Percentiles rank a stretch among this genome's conserved stretches.
Conservation (phyloP, 192 early-diverging fungal genomes). For the Lobulomyces angularis region DNA sequence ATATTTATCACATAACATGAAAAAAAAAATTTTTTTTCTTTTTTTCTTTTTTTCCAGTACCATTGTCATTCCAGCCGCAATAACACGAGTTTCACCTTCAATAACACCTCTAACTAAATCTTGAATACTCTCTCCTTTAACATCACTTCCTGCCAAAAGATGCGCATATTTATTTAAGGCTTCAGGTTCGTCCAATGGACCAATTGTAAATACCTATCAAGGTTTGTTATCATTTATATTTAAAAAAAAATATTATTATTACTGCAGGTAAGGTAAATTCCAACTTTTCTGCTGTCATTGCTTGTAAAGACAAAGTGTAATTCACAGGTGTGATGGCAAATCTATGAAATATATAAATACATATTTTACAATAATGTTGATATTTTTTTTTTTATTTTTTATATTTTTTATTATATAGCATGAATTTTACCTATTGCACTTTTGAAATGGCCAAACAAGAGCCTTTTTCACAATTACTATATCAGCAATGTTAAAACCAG, state of each 20-base stretch:
- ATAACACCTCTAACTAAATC: constrained; percentile 36
- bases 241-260: no score
- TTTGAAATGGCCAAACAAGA: constrained; percentile 23
- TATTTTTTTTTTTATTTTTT: no score
- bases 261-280: constrained; percentile 34
- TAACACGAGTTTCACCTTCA: constrained; percentile 42
- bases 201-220: constrained; percentile 41
- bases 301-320: constrained; percentile 28
- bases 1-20: not conserved
- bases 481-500: constrained; percentile 18
- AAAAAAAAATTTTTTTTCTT: not conserved
- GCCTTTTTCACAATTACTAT: constrained; percentile 22
- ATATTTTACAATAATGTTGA: no score
- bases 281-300: constrained; percentile 35
- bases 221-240: no score
- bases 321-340: constrained; percentile 28
- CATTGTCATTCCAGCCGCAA: constrained; percentile 40
- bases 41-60: constrained; percentile 8
- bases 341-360: no score
- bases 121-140: constrained; percentile 8
- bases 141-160: constrained; percentile 11
- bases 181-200: constrained; percentile 21
- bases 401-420: no score
- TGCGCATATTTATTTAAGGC: constrained; percentile 8
- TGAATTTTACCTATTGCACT: no score